A percentile compares a stretch with the other conserved stretches of the same genome.
Conservation (phyloP, 1,139 yeast genomes). For the Arxiozyma heterogenica region DNA sequence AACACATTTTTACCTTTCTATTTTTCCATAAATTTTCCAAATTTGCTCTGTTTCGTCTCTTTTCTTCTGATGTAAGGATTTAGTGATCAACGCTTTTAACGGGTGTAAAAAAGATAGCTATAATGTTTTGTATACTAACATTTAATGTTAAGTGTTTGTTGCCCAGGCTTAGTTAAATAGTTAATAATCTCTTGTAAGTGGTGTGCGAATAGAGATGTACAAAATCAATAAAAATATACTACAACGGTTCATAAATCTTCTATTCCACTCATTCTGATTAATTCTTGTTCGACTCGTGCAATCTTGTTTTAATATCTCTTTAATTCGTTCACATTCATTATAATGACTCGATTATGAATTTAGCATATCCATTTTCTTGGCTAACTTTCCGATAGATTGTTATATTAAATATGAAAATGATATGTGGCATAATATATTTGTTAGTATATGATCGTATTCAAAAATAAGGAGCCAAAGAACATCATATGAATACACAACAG, state of each 20-base stretch:
- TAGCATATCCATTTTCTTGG: neutral
- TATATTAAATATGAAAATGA: neutral
- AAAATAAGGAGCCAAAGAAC: neutral
- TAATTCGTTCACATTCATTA: too few relatives aligned
- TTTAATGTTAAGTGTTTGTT: too few relatives aligned
- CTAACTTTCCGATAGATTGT: neutral
- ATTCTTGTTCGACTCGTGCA: conserved; percentile 9
- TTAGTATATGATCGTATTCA: neutral
- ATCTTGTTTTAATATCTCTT: neutral
- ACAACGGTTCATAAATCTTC: neutral
- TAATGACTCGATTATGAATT: neutral
- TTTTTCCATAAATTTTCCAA: neutral
- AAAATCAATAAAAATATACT: too few relatives aligned
- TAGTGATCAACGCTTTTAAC: neutral
- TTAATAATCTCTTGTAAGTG: neutral
- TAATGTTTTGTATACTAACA: neutral
- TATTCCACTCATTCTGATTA: conserved; percentile 6
- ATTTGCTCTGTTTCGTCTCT: neutral
- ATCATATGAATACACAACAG: too few relatives aligned
- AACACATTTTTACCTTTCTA: neutral
- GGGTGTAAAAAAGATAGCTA: neutral
- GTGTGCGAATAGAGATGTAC: neutral
- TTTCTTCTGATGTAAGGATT: neutral
- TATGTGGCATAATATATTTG: neutral
- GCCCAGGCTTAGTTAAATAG: neutral